phyloP scores from a whole-genome alignment of 495 filamentous ascomycete species.

The Hyphodiscus hymeniophilus region DNA sequence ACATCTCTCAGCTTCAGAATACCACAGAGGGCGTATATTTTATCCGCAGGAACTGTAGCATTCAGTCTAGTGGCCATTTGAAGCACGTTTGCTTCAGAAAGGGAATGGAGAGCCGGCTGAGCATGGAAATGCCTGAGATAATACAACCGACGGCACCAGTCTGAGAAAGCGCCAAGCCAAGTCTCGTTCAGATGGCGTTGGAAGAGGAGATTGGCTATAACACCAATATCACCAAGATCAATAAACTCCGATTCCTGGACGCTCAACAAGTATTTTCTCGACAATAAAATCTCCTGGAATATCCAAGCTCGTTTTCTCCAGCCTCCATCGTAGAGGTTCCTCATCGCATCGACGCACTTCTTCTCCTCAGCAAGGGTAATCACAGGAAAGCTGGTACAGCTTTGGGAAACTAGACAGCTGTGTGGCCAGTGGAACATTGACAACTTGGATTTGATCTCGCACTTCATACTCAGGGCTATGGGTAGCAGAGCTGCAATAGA shows the following conservation, averaged over 20 bases:
- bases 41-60: constrained; percentile 1
- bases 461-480: not conserved
- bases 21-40: constrained; percentile 3
- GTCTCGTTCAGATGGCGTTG: not conserved
- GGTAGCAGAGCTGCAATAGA: not conserved
- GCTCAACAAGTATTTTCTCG: constrained; percentile 1
- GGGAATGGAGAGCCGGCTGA: not conserved
- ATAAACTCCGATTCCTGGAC: not conserved
- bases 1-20: not conserved
- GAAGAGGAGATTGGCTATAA: constrained; percentile 1
- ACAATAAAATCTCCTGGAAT: constrained; percentile 3
- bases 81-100: not conserved
- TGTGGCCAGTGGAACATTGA: not conserved
- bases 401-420: not conserved
- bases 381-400: not conserved
- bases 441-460: not conserved
- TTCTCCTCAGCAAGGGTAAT: not conserved
- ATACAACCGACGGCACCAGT: not conserved
- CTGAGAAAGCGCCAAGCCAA: constrained; percentile 1
- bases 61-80: not conserved
- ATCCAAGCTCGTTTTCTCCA: constrained; percentile 7
- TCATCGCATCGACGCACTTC: not conserved
- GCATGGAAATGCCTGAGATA: not conserved
- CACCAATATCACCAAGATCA: not conserved
- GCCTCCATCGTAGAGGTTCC: not conserved